These are phyloP conservation scores for Suillus bovinus DNA, from an alignment of 768 basidiomycete species.

Conservation along the genomic window DNA sequence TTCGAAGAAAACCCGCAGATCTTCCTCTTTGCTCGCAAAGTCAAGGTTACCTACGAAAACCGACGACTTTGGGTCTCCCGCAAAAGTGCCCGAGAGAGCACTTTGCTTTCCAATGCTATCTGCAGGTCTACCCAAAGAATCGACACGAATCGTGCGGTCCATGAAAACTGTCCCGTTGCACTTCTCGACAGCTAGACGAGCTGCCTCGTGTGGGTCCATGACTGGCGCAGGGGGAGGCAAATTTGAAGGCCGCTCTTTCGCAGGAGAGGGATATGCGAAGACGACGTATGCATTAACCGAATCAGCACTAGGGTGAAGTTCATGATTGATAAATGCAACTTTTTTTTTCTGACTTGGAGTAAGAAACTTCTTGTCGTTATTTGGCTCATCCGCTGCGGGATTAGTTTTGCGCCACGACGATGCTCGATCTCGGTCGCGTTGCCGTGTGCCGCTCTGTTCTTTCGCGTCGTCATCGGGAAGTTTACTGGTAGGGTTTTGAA, in stretches of 20 bases:
- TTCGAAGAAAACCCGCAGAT: slow-evolving; percentile 86
- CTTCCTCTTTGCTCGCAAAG: slow-evolving; percentile 89
- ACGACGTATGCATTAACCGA: slow-evolving; percentile 89
- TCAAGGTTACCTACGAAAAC: slow-evolving; percentile 94
- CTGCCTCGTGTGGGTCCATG: slow-evolving; percentile 74
- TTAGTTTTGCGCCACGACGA: slow-evolving; percentile 56
- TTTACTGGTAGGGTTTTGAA: slow-evolving; percentile 76
- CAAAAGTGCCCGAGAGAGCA: slow-evolving; percentile 23
- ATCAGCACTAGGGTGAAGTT: slow-evolving; percentile 78
- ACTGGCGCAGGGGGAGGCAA: slow-evolving; percentile 49
- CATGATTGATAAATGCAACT: slow-evolving; percentile 91
- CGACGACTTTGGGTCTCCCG: slow-evolving; percentile 74
- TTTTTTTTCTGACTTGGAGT: slow-evolving; percentile 88
- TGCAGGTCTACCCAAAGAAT: slow-evolving; percentile 48
- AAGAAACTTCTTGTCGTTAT: slow-evolving; percentile 64
- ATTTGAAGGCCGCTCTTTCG: slow-evolving; percentile 43
- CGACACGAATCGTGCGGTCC: slow-evolving; percentile 79
- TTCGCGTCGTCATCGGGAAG: slow-evolving; percentile 41
- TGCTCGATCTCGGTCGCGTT: slow-evolving; percentile 59
- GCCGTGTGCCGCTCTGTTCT: slow-evolving; percentile 34
- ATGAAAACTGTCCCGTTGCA: slow-evolving; percentile 75
- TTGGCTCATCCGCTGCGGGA: slow-evolving; percentile 41
- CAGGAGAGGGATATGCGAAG: slow-evolving; percentile 68
- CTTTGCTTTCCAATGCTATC: slow-evolving; percentile 22
- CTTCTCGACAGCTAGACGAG: slow-evolving; percentile 51